Percentiles rank a stretch among this genome's conserved stretches.
phyloP scores from a whole-genome alignment of 176 grass and related monocot genomes.

The Carex kokanica region DNA sequence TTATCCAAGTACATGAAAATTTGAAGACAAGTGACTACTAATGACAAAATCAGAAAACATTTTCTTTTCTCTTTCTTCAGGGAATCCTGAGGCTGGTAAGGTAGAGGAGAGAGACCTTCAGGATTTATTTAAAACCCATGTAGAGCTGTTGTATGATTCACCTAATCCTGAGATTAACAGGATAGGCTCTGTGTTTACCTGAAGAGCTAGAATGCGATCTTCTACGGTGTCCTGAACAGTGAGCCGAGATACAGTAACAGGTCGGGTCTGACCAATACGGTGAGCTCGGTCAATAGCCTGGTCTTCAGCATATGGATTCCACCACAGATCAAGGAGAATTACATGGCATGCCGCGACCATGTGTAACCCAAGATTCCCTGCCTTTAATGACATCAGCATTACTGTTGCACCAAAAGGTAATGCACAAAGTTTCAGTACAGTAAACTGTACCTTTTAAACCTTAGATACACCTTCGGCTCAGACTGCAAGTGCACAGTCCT shows the following conservation, averaged over 20 bases:
- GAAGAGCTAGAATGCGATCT: constrained; percentile 93
- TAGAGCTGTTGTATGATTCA: not conserved
- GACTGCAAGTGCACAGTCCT: too few species aligned
- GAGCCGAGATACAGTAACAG: constrained; percentile 82
- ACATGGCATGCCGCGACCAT: constrained; percentile 97
- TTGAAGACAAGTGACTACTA: not conserved
- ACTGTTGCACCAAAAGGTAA: too few species aligned
- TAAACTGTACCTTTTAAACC: too few species aligned
- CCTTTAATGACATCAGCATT: constrained; percentile 99
- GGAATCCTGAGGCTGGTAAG: not conserved
- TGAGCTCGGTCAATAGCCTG: constrained; percentile 98
- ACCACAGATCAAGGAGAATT: constrained; percentile 95
- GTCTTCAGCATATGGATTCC: constrained; percentile 97
- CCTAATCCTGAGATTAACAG: not conserved
- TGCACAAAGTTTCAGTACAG: too few species aligned
- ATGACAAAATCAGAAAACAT: not conserved
- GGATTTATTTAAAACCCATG: not conserved
- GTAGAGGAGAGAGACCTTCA: not conserved
- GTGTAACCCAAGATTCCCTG: constrained; percentile 92
- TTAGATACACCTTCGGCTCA: too few species aligned
- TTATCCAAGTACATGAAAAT: not conserved
- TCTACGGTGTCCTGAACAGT: constrained; percentile 84
- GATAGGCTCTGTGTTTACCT: constrained; percentile 41
- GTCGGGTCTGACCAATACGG: constrained; percentile 89
- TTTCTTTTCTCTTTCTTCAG: not conserved